Percentiles rank a stretch among this genome's conserved stretches.
Evolutionary conservation across 192 early-diverging fungal species (phyloP).

Genomic region (Coemansia sp.): DNA sequence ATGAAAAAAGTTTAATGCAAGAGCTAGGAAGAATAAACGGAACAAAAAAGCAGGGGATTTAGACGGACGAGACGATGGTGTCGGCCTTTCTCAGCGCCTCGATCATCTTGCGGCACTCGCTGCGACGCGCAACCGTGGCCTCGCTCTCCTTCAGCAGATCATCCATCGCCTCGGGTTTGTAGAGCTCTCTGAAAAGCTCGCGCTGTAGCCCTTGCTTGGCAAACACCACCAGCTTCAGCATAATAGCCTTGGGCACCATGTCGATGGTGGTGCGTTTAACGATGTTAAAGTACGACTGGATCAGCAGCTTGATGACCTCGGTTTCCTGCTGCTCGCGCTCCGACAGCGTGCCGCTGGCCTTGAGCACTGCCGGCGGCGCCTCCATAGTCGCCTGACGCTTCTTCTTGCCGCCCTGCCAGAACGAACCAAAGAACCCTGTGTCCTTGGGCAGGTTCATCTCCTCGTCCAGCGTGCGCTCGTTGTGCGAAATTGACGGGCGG

Average conservation of each 20-base stretch:
- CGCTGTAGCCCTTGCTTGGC: constrained; percentile 94
- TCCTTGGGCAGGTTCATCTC: constrained; percentile 60
- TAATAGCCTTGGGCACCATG: constrained; percentile 97
- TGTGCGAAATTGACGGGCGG: constrained; percentile 30
- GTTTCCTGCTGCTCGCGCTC: constrained; percentile 98
- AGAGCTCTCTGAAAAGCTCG: constrained; percentile 91
- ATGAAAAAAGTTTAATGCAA: neutral
- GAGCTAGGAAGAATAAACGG: no score
- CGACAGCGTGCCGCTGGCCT: constrained; percentile 90
- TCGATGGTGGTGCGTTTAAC: constrained; percentile 97
- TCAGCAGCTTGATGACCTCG: constrained; percentile 97
- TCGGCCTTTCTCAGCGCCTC: constrained; percentile 62
- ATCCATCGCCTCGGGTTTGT: constrained; percentile 90
- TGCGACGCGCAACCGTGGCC: constrained; percentile 79
- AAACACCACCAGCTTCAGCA: constrained; percentile 91
- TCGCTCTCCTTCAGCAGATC: constrained; percentile 97
- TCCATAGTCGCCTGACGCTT: constrained; percentile 70
- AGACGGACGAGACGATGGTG: constrained; percentile 45
- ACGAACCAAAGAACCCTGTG: constrained; percentile 94
- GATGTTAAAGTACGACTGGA: constrained; percentile 98
- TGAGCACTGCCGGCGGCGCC: constrained; percentile 65
- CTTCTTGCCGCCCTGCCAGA: constrained; percentile 87
- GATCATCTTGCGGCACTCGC: constrained; percentile 99
- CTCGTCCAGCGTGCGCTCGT: constrained; percentile 55
- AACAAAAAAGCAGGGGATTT: neutral